Percentiles rank a stretch among this genome's conserved stretches.
phyloP scores from a whole-genome alignment of 495 filamentous ascomycete species.

The Penicillium nucicola region DNA sequence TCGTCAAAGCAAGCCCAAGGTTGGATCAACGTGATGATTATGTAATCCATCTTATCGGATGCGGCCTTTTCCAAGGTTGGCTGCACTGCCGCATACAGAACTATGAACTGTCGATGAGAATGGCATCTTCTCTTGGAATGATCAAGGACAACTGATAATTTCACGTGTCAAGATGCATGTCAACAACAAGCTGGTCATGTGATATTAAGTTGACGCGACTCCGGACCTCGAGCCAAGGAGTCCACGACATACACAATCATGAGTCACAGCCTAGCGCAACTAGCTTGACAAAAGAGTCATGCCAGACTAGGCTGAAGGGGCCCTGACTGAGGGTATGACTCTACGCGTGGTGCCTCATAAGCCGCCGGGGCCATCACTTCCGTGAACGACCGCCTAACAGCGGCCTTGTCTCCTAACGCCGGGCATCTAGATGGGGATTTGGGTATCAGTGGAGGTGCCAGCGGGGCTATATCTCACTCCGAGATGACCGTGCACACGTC shows the following conservation, averaged over 20 bases:
- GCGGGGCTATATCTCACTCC: not conserved
- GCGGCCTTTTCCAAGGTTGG: no score
- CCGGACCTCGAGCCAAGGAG: not conserved
- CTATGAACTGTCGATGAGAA: no score
- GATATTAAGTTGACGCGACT: not conserved
- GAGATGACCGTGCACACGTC: not conserved
- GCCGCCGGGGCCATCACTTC: not conserved
- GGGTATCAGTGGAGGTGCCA: not conserved
- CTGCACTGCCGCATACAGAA: no score
- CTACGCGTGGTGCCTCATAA: not conserved
- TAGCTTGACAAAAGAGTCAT: not conserved
- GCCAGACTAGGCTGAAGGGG: no score
- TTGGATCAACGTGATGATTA: no score
- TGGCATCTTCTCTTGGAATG: no score
- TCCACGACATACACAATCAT: not conserved
- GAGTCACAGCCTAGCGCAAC: constrained; percentile 3
- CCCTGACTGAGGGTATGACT: not conserved
- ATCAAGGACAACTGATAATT: no score
- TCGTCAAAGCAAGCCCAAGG: no score
- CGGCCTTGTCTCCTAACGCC: constrained; percentile 1
- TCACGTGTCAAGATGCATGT: no score
- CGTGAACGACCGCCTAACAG: not conserved
- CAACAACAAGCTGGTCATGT: not conserved
- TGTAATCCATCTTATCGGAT: no score
- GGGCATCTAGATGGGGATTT: not conserved